Evolutionary conservation across 23 red algal species (phyloP).

Genomic region (Gracilaria domingensis): DNA sequence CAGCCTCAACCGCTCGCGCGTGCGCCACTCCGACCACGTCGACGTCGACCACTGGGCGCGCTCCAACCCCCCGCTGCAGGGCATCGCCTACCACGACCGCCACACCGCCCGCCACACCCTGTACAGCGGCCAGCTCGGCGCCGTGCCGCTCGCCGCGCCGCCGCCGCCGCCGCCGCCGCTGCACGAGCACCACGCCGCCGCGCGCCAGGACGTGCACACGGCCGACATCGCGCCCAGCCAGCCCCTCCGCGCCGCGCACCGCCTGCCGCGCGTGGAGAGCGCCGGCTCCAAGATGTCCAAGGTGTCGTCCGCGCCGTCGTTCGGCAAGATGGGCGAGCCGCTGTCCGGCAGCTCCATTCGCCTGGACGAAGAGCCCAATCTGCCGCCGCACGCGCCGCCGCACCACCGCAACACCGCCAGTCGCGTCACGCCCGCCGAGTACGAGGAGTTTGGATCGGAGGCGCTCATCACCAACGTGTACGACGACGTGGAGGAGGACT

Average conservation of each 20-base stretch:
- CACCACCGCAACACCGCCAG: background rate
- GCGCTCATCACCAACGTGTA: constrained; percentile 41
- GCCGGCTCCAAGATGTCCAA: constrained; percentile 23
- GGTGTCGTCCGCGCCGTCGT: constrained; percentile 37
- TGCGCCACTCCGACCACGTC: constrained; percentile 1
- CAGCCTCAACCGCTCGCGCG: constrained; percentile 14
- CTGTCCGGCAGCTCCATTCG: constrained; percentile 9
- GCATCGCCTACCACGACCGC: constrained; percentile 22
- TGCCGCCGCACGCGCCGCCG: background rate
- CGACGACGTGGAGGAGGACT: constrained; percentile 37
- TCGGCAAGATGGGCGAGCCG: constrained; percentile 17
- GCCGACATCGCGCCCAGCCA: background rate
- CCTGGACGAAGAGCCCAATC: background rate
- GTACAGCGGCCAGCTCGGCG: constrained; percentile 36
- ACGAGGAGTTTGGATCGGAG: constrained; percentile 47
- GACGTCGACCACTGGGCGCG: constrained; percentile 51
- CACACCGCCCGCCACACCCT: constrained; percentile 3
- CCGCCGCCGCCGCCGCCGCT: background rate
- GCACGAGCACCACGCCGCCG: background rate
- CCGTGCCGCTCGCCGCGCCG: constrained; percentile 7
- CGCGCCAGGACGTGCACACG: background rate
- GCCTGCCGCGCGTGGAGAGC: constrained; percentile 10
- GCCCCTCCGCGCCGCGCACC: background rate
- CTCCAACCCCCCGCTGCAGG: constrained; percentile 36
- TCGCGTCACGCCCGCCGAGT: constrained; percentile 23